These are phyloP conservation scores for Backusella psychrophila DNA, from an alignment of 192 early-diverging fungal species.

Conservation along the genomic window DNA sequence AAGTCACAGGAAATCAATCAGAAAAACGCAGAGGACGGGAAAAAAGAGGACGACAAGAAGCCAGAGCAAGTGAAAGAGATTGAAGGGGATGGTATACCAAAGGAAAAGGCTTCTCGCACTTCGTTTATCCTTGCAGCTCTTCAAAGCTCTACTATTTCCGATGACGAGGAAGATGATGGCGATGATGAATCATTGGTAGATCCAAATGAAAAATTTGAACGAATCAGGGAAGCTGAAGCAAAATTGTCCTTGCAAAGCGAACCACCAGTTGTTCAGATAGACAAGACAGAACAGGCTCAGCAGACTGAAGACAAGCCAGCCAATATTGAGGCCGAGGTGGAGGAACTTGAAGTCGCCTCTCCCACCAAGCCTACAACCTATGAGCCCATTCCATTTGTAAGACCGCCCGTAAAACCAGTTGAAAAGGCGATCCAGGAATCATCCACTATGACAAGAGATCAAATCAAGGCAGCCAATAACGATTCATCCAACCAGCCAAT, in stretches of 20 bases:
- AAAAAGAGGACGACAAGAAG: not conserved
- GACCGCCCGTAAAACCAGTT: not conserved
- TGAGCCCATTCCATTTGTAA: slow-evolving; percentile 11
- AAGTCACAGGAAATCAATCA: not conserved
- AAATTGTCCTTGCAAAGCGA: not conserved
- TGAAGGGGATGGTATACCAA: not conserved
- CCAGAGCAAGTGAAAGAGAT: not conserved
- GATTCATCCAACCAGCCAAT: not conserved
- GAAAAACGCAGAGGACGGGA: not conserved
- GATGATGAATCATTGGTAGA: slow-evolving; percentile 5
- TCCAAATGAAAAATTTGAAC: slow-evolving; percentile 12
- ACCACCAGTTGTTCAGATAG: not conserved
- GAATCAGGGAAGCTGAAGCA: not conserved
- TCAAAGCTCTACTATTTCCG: not conserved
- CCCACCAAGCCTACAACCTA: not conserved
- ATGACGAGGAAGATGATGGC: not conserved
- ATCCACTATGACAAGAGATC: not conserved
- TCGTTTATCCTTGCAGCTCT: slow-evolving; percentile 12
- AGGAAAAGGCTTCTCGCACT: slow-evolving; percentile 1
- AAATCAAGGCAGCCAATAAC: not conserved
- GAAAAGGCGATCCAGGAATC: not conserved
- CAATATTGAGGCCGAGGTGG: not conserved
- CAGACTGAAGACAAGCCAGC: too few species aligned
- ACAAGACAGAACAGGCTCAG: not conserved
- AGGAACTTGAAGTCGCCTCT: slow-evolving; percentile 2